Percentiles rank a stretch among this genome's conserved stretches.
These are phyloP conservation scores for Abrus precatorius DNA, from an alignment of 306 rosid genomes.

Conservation along the genomic window DNA sequence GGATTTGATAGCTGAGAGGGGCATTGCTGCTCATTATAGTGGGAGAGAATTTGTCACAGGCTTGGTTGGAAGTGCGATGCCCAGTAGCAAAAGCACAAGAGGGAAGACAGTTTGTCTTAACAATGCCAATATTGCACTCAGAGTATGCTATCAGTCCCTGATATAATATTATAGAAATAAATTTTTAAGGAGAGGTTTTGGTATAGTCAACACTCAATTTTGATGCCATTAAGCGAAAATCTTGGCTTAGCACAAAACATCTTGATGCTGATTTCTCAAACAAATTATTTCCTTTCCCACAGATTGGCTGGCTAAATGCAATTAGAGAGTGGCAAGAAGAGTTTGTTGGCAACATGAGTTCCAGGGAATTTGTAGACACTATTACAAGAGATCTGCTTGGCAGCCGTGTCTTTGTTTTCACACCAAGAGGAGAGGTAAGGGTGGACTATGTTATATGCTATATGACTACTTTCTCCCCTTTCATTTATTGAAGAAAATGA, in stretches of 20 bases:
- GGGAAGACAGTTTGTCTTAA: conserved; percentile 90
- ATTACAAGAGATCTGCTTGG: conserved; percentile 95
- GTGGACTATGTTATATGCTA: conserved; percentile 30
- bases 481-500: conserved; percentile 31
- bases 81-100: conserved; percentile 75
- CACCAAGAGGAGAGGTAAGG: conserved; percentile 97
- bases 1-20: conserved; percentile 98
- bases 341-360: conserved; percentile 99
- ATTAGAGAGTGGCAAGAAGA: conserved; percentile 99
- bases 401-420: conserved; percentile 96
- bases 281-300: conserved; percentile 55
- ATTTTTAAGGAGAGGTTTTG: conserved; percentile 47
- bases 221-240: conserved; percentile 16
- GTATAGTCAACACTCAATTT: conserved; percentile 32
- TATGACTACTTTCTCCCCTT: conserved; percentile 18
- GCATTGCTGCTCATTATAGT: conserved; percentile 97
- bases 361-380: conserved; percentile 98
- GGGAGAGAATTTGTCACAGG: conserved; percentile 78
- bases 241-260: not conserved
- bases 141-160: conserved; percentile 66
- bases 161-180: conserved; percentile 39
- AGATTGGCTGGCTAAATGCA: conserved; percentile 99
- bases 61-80: conserved; percentile 74
- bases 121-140: conserved; percentile 97
- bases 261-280: conserved; percentile 54